Base-by-base conservation (phyloP, 208 protist species). In the Leishmania tropica region DNA sequence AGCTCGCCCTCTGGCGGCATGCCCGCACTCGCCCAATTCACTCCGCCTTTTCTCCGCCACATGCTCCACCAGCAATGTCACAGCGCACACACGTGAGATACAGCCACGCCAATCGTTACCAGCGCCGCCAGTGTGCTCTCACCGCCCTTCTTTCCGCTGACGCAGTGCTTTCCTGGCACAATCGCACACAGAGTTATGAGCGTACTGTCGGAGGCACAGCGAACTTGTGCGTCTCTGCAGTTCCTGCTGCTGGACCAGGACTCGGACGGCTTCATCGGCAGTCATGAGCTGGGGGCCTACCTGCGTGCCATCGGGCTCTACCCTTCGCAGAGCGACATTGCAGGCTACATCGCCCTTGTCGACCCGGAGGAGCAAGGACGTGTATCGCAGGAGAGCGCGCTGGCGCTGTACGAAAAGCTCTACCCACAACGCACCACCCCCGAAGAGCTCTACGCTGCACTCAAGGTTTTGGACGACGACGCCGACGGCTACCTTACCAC, bases 261-360 rank as follows among this genome's bases (percentile, higher is more conserved):
- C 87, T 98, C 98, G 68, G 99, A 99, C 94, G 99, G 99, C 62
- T 92, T 85, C 70, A 99, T 99, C 83, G 97, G 96, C 21, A 98
- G 96, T n/a, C 94, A 97, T 47, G 98, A 99, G 91, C 90, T 99
- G 11, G 99, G 99, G 80, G 98, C 96, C 53, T 98, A 99, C 42
- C 99, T 99, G 97, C 97, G 99, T 68, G 99, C 99, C 19, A 90
- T 99, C 24, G 99, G 99, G 28, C 93, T 99, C 78, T 99, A 98
- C 90, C 99, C 98, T 37, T 97, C 98, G 6, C 90, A 98, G 80
- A 95, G 93, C 40, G 99, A 99, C 87, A 86, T 99, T 37, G 92
- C 94, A 65, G 95, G 98, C 64, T 98, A 99, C 90, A 95, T 99
- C 65, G 96, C 97, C 45, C 91, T 99, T 47, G 96, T 99, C 3